These are phyloP conservation scores for Tolypocladium paradoxum DNA, from an alignment of 2,329 filamentous ascomycete genomes.

Conservation along the genomic window DNA sequence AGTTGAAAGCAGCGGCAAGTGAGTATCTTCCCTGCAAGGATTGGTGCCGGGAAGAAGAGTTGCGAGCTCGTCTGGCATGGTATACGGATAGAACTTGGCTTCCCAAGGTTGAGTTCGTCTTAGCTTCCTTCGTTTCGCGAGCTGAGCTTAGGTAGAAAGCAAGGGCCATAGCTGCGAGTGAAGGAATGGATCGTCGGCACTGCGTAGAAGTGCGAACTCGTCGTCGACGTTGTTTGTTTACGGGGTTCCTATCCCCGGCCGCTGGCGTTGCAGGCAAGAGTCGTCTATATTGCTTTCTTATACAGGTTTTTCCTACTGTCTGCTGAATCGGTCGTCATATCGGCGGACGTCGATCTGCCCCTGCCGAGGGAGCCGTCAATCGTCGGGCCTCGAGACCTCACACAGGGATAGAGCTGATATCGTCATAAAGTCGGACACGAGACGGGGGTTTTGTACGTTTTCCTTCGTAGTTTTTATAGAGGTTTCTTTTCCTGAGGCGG, in stretches of 20 bases:
- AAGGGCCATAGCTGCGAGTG: not conserved
- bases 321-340: not conserved
- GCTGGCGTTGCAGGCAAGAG: not conserved
- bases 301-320: not conserved
- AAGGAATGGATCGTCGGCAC: conserved; percentile 5
- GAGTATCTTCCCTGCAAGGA: too few species aligned
- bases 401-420: not conserved
- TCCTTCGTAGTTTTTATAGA: not conserved
- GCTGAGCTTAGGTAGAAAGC: not conserved
- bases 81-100: too few species aligned
- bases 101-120: conserved; percentile 3
- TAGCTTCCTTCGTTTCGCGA: not conserved
- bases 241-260: not conserved
- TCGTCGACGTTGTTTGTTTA: conserved; percentile 2
- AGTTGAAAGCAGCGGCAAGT: too few species aligned
- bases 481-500: not conserved
- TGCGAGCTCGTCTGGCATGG: too few species aligned
- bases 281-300: not conserved
- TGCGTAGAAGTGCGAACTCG: conserved; percentile 5
- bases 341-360: not conserved
- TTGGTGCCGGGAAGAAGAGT: too few species aligned
- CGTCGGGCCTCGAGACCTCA: not conserved
- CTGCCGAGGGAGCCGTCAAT: not conserved
- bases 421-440: not conserved
- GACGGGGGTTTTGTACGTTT: not conserved